Evolutionary conservation across 805 yeast genomes (phyloP).

Genomic region (Grigorovia jiainica): DNA sequence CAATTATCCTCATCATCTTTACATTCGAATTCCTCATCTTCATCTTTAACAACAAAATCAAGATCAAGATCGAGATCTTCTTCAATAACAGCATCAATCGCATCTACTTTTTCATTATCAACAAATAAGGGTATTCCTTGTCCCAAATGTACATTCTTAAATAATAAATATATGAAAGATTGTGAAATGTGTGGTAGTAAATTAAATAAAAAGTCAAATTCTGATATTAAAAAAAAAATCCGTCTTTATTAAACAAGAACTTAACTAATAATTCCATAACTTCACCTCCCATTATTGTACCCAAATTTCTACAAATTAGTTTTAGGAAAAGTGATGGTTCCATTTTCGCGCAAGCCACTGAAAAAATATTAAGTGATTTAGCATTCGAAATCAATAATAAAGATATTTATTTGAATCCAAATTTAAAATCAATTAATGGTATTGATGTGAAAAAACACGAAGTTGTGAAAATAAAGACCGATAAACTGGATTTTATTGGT

Average conservation of each 20-base stretch:
- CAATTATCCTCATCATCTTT: no score
- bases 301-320: constrained; percentile 48
- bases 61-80: no score
- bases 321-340: constrained; percentile 66
- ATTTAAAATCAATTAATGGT: constrained; percentile 30
- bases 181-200: constrained; percentile 86
- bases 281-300: neutral
- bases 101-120: no score
- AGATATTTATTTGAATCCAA: constrained; percentile 15
- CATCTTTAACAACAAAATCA: no score
- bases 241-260: neutral
- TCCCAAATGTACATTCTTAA: constrained; percentile 65
- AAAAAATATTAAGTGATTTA: constrained; percentile 36
- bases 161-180: constrained; percentile 64
- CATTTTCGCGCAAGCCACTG: constrained; percentile 39
- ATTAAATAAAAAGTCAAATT: constrained; percentile 20
- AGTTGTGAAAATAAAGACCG: constrained; percentile 2
- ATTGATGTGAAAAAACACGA: constrained; percentile 9
- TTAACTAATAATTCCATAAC: no score
- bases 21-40: no score
- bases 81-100: no score
- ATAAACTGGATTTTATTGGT: constrained; percentile 41
- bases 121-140: constrained; percentile 31
- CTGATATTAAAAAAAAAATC: neutral
- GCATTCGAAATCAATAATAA: constrained; percentile 1